A percentile compares a stretch with the other conserved stretches of the same genome.
Conservation (phyloP, 2,329 filamentous ascomycete species). For the Calonectria crousiana region DNA sequence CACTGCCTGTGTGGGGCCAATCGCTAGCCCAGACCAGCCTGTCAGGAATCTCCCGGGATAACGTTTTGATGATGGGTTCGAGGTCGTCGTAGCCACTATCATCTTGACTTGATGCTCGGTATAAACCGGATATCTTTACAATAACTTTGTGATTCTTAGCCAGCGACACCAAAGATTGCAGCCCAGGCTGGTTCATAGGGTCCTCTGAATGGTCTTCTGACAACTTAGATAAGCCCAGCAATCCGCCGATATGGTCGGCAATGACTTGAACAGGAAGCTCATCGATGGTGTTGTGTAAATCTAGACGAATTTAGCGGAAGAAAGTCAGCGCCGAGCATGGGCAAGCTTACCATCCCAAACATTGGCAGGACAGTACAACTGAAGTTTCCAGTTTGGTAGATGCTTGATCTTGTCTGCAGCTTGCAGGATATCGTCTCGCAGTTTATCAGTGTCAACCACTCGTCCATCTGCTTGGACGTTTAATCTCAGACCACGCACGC, state of each 20-base stretch:
- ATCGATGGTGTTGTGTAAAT: conserved; percentile 1
- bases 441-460: background rate
- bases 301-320: background rate
- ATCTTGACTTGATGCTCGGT: background rate
- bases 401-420: background rate
- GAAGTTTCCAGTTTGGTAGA: conserved; percentile 2
- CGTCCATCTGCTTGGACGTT: conserved; percentile 8
- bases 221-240: background rate
- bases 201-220: background rate
- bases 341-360: conserved; percentile 9
- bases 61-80: background rate
- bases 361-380: conserved; percentile 5
- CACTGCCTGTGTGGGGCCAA: conserved; percentile 12
- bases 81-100: background rate
- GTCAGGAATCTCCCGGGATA: background rate
- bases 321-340: background rate
- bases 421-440: background rate
- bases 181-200: background rate
- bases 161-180: background rate
- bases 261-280: conserved; percentile 9
- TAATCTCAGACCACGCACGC: conserved; percentile 8
- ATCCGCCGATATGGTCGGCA: conserved; percentile 11
- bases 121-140: conserved; percentile 6
- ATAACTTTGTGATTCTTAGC: conserved; percentile 1
- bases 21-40: conserved; percentile 4